Percentiles rank a stretch among this genome's conserved stretches.
Conservation (phyloP, 768 basidiomycete genomes). For the Russula abietina region DNA sequence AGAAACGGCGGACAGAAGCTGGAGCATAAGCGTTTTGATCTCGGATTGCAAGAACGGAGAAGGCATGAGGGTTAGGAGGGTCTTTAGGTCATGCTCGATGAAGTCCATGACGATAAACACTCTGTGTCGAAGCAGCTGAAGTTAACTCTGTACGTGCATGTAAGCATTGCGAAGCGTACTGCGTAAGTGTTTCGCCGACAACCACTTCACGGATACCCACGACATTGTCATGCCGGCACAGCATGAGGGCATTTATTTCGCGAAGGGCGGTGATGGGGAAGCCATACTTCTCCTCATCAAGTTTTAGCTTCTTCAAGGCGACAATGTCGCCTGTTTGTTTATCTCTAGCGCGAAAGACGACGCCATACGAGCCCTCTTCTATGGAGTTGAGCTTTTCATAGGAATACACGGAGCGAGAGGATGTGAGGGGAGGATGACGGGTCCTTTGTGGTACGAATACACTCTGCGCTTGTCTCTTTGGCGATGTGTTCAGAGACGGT, state of each 20-base stretch:
- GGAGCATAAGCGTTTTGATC: constrained; percentile 94
- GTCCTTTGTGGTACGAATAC: constrained; percentile 70
- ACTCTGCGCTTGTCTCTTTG: constrained; percentile 35
- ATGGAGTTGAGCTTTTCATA: constrained; percentile 96
- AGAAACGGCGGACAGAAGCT: constrained; percentile 86
- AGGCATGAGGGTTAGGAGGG: constrained; percentile 90
- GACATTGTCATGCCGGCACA: constrained; percentile 90
- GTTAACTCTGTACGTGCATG: neutral
- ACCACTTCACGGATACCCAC: constrained; percentile 97
- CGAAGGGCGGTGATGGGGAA: constrained; percentile 96
- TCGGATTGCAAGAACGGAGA: constrained; percentile 95
- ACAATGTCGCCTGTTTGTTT: constrained; percentile 94
- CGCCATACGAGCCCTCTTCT: constrained; percentile 96
- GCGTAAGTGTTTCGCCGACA: constrained; percentile 96
- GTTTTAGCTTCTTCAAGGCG: constrained; percentile 94
- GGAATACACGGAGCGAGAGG: constrained; percentile 89
- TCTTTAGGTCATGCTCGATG: constrained; percentile 98
- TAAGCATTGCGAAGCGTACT: constrained; percentile 53
- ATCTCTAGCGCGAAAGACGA: constrained; percentile 94
- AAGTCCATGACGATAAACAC: constrained; percentile 99
- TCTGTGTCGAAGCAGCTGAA: constrained; percentile 39
- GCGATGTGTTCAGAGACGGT: constrained; percentile 25
- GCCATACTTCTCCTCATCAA: constrained; percentile 97
- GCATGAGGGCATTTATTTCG: constrained; percentile 95
- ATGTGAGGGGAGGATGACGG: constrained; percentile 68